These are phyloP conservation scores for grape (Vitis vinifera) DNA, from an alignment of 164 flowering plant species.

Conservation along the genomic window ASM3070453v1 NC_081819.1:18048501-18049000, in stretches of 20 bases:
- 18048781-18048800: constrained; percentile 67
- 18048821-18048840: constrained; percentile 29
- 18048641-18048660: background rate
- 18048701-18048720: background rate
- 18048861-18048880: constrained; percentile 39
- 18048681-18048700: background rate
- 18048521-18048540: background rate
- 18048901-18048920: constrained; percentile 8
- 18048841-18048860: constrained; percentile 35
- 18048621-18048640: constrained; percentile 32
- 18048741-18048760: constrained; percentile 69
- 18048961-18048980: constrained; percentile 8
- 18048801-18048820: constrained; percentile 36
- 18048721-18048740: constrained; percentile 46
- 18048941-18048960: constrained; percentile 7
- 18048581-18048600: constrained; percentile 31
- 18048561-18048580: constrained; percentile 38
- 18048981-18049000: constrained; percentile 17
- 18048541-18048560: constrained; percentile 21
- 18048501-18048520: background rate
- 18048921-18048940: constrained; percentile 7
- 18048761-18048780: constrained; percentile 74
- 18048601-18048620: constrained; percentile 44
- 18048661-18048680: background rate
- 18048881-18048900: constrained; percentile 31